Percentiles rank a stretch among this genome's conserved stretches.
Evolutionary conservation across 768 basidiomycete genomes (phyloP).

Genomic region (Chlorophyllum brunneum): DNA sequence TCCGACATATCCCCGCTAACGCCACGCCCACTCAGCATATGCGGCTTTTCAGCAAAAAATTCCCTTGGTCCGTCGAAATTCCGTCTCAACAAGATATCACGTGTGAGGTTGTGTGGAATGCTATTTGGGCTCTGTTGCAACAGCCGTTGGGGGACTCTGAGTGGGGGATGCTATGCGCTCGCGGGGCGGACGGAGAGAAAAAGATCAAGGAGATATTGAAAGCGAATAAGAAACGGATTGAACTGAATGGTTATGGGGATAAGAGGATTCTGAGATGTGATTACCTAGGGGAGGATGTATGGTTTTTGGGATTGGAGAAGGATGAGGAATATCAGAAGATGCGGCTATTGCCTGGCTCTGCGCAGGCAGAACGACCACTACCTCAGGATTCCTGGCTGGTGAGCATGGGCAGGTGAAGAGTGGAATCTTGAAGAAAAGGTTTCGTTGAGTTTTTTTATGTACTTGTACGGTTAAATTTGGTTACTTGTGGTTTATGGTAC

Average conservation of each 20-base stretch:
- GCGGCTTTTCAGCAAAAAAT: constrained; percentile 54
- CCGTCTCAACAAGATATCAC: constrained; percentile 34
- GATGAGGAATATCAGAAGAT: constrained; percentile 53
- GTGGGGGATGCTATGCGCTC: constrained; percentile 40
- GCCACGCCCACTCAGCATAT: constrained; percentile 34
- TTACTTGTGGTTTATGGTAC: no score
- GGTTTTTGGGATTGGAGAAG: constrained; percentile 61
- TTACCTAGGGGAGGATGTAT: constrained; percentile 53
- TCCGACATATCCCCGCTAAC: constrained; percentile 33
- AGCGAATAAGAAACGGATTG: constrained; percentile 46
- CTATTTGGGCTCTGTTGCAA: constrained; percentile 46
- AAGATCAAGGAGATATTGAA: constrained; percentile 41
- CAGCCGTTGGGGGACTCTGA: constrained; percentile 59
- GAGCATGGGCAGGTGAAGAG: constrained; percentile 27
- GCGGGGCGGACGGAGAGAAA: constrained; percentile 30
- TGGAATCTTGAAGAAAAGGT: no score
- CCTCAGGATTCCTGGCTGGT: constrained; percentile 57
- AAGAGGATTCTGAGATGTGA: constrained; percentile 52
- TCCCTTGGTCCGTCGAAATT: constrained; percentile 67
- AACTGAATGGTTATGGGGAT: constrained; percentile 32
- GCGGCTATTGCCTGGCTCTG: constrained; percentile 42
- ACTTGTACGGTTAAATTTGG: no score
- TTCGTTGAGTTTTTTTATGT: no score
- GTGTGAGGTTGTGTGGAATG: constrained; percentile 54
- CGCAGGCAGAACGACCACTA: constrained; percentile 19